Base-by-base conservation (phyloP, 2,329 filamentous ascomycete genomes). In the Triangularia setosa region DNA sequence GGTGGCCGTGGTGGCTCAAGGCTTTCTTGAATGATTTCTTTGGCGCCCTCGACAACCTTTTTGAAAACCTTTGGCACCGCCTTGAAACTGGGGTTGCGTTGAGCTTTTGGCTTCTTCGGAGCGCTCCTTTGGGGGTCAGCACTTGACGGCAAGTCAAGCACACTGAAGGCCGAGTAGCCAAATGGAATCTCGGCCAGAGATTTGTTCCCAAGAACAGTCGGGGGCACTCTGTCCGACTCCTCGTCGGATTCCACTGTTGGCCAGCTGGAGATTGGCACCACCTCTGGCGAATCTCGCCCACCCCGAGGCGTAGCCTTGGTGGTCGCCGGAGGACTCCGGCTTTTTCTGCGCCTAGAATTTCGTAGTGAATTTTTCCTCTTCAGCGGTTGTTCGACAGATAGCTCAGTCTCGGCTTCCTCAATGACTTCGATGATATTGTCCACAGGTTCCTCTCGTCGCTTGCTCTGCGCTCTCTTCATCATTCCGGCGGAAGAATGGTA, bases 141-240 rank as follows among this genome's bases (percentile, higher is more conserved):
- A 21, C 80, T 79, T 0, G 82, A 71, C 0, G 85, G 81, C 1
- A 89, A 73, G 61, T 88, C 86, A 6, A 89, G 77, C 69, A 86
- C 85, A 68, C 85, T 89, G 69, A 89, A 89, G n/a, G 87, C 87
- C 18, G 87, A 89, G 67, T 84, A 84, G 5, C 87, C 87, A 72
- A 88, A 83, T 0, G 86, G 86, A 58, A 89, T 84, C 40, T 88
- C 85, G 16, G 84, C 84, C 33, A 88, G 72, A 2, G 84, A 83
- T 67, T 85, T 85, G 64, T 69, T 70, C 33, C 79, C 80, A 3
- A 81, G 73, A 7, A 76, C 70, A 44, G 75, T 81, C 2, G 79
- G 79, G 7, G 76, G 77, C 9, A 65, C 40, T n/a, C 74, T 72
- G 6, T 78, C 75, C 12, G 78, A 80, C 6, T 69, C 70, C 12